Evolutionary conservation across 495 filamentous ascomycete genomes (phyloP), one percentile per base, ranked within the genome.

Genomic region (Articulospora tetracladia): DNA sequence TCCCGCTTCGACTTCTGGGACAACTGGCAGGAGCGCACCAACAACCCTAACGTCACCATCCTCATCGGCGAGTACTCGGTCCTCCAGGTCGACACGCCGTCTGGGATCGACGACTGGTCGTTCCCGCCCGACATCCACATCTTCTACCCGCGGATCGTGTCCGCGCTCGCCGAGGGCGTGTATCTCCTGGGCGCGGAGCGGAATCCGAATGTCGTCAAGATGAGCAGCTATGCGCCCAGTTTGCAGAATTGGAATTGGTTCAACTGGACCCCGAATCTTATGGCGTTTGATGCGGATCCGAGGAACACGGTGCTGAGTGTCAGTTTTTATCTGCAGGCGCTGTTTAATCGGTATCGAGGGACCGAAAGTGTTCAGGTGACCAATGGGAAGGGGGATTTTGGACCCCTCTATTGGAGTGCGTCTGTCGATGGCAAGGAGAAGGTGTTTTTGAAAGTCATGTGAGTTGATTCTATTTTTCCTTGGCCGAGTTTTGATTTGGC

Each of bases 171-270:
- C 12, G 82, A 86, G 63, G 81, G 79, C 0, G 75, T 84, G 6
- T 84, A 79, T 55, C 74, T 85, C 66, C 74, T 86, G 30, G 83
- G 80, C 12, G 72, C 78, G 10, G 82, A 86, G 69, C 68, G 80
- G 34, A 85, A 86, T 66, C 75, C 78, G 11, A 77, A 84, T 53
- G 60, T 79, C 3, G 74, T 80, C 1, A 66, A 72, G 57, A 73
- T 79, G 69, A 73, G 71, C 6, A 68, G 73, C 1, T 80, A 80
- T 65, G 76, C 77, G 1, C 76, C 78, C 0, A 55, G 77, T 53
- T 41, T 81, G 34, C 71, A 77, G 60, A 73, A 79, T 55, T 77
- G 76, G 55, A 74, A 57, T 53, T 68, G 64, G 48, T 73, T 69
- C 11, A 67, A 73, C 49, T 79, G 75, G 76, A 72, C 71, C 65